Percentiles rank a stretch among this genome's conserved stretches.
Conservation (phyloP, 2,329 filamentous ascomycete genomes). For the Colletotrichum cordylinicola region DNA sequence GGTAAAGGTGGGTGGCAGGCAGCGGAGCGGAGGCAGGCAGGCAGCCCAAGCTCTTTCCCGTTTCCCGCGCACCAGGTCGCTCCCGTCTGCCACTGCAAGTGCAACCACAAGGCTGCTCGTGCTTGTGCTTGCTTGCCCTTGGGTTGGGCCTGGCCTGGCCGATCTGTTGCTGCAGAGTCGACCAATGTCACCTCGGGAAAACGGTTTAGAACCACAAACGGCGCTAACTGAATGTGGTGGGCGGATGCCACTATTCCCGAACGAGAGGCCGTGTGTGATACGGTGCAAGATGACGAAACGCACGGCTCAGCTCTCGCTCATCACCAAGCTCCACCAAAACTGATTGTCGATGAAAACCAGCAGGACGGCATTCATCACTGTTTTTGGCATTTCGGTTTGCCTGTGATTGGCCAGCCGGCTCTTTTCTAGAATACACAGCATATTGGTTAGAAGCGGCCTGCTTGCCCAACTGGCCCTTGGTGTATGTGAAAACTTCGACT, state of each 20-base stretch:
- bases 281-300: not conserved
- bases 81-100: not conserved
- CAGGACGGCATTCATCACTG: not conserved
- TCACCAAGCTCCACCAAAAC: not conserved
- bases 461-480: not conserved
- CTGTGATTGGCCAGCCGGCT: not conserved
- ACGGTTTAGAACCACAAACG: not conserved
- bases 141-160: not conserved
- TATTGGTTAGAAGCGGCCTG: not conserved
- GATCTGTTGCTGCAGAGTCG: not conserved
- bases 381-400: not conserved
- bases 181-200: slow-evolving; percentile 2
- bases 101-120: not conserved
- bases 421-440: not conserved
- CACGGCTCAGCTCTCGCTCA: not conserved
- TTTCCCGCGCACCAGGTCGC: not conserved
- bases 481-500: not conserved
- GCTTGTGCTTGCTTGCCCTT: not conserved
- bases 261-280: not conserved
- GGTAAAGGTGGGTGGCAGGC: not conserved
- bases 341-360: not conserved
- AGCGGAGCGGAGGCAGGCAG: not conserved
- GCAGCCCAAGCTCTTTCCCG: not conserved
- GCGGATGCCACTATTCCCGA: not conserved
- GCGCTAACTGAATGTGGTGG: not conserved